Conservation (phyloP, 2,329 filamentous ascomycete species). For the Xylaria multiplex region DNA sequence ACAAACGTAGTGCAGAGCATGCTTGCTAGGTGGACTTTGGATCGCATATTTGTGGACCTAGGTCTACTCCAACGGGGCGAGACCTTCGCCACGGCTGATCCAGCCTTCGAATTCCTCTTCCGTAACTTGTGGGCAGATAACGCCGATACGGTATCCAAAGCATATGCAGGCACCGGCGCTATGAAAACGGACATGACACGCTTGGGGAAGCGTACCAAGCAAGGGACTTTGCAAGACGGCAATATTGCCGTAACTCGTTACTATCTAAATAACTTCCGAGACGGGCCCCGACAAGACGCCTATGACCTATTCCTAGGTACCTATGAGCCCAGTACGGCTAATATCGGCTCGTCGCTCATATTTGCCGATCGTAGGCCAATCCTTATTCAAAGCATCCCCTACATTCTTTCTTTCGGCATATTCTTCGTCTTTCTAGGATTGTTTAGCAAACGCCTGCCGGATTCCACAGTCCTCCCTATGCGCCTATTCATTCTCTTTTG, state of each 20-base stretch:
- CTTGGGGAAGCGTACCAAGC: constrained; percentile 87
- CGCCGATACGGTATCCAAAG: constrained; percentile 90
- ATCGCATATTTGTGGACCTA: constrained; percentile 86
- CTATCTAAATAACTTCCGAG: constrained; percentile 91
- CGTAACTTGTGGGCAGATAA: constrained; percentile 99
- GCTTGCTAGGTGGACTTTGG: constrained; percentile 88
- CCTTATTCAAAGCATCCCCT: constrained; percentile 92
- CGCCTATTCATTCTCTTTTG: constrained; percentile 85
- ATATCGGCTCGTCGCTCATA: constrained; percentile 75
- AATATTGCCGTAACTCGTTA: constrained; percentile 91
- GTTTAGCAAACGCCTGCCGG: constrained; percentile 76
- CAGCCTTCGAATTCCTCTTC: constrained; percentile 88
- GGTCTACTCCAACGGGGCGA: constrained; percentile 81
- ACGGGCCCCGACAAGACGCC: constrained; percentile 92
- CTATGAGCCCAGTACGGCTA: constrained; percentile 79
- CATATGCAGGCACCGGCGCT: constrained; percentile 95
- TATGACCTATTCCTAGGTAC: constrained; percentile 93
- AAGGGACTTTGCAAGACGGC: constrained; percentile 85
- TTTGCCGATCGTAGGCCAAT: constrained; percentile 88
- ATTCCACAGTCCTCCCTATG: constrained; percentile 81
- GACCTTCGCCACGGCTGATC: constrained; percentile 78
- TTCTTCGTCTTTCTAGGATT: constrained; percentile 83
- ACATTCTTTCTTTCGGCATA: constrained; percentile 84
- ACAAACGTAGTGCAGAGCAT: constrained; percentile 99
- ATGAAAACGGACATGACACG: constrained; percentile 98